Conservation (phyloP, 495 filamentous ascomycete species). For the Penicillium longicatenatum region DNA sequence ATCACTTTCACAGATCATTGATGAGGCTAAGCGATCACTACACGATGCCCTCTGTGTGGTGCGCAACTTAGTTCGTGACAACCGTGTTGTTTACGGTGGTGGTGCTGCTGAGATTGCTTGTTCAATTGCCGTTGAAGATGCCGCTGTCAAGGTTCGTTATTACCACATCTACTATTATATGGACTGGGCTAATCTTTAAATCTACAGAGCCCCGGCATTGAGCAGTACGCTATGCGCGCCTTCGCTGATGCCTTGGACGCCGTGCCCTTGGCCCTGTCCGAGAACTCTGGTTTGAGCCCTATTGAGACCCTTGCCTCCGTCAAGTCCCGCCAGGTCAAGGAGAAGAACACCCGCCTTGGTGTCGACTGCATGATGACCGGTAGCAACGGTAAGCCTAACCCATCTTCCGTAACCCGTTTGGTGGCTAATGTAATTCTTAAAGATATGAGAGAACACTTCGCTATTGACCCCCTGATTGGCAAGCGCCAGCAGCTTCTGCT, state of each 20-base stretch:
- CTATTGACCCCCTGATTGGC: slow-evolving; percentile 96
- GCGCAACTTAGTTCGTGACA: slow-evolving; percentile 92
- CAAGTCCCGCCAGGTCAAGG: slow-evolving; percentile 94
- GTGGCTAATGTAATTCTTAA: slow-evolving; percentile 5
- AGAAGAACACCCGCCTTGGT: slow-evolving; percentile 80
- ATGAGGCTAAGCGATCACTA: slow-evolving; percentile 95
- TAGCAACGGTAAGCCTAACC: slow-evolving; percentile 66
- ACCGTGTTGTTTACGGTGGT: slow-evolving; percentile 97
- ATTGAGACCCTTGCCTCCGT: slow-evolving; percentile 93
- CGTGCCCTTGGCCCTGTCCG: slow-evolving; percentile 93
- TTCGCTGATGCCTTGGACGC: slow-evolving; percentile 95
- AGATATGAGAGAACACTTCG: slow-evolving; percentile 97
- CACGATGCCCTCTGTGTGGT: slow-evolving; percentile 98
- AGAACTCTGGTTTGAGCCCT: slow-evolving; percentile 94
- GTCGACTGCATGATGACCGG: slow-evolving; percentile 98
- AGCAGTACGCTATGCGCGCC: slow-evolving; percentile 98
- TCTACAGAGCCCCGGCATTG: slow-evolving; percentile 78
- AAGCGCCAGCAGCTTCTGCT: slow-evolving; percentile 96
- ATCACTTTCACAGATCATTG: slow-evolving; percentile 72
- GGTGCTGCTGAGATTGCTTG: slow-evolving; percentile 98
- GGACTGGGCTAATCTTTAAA: slow-evolving; percentile 5
- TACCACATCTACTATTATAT: slow-evolving; percentile 3
- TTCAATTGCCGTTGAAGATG: slow-evolving; percentile 93
- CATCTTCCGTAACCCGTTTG: neutral
- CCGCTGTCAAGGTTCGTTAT: slow-evolving; percentile 72